Conservation (phyloP, 345 rosid genomes). For the Pelargonium nanum region DNA sequence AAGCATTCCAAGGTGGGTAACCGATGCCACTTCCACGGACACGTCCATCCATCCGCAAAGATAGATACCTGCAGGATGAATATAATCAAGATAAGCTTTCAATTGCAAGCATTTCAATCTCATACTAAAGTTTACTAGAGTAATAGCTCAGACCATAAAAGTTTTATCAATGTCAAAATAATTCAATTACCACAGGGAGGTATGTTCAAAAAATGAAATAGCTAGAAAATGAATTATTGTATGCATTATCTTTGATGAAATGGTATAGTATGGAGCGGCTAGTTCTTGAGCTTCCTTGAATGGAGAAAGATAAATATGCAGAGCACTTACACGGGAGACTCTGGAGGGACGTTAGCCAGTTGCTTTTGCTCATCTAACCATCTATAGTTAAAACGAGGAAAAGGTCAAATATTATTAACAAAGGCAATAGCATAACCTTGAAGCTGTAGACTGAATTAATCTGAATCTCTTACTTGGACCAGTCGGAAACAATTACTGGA, state of each 20-base stretch:
- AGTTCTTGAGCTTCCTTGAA: not conserved
- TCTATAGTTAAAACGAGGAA: slow-evolving; percentile 23
- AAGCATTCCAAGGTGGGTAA: slow-evolving; percentile 97
- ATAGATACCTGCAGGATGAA: slow-evolving; percentile 51
- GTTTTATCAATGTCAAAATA: no score
- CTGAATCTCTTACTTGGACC: slow-evolving; percentile 57
- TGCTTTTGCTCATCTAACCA: slow-evolving; percentile 90
- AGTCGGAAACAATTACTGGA: slow-evolving; percentile 50
- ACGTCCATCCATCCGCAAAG: slow-evolving; percentile 84
- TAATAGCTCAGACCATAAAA: no score
- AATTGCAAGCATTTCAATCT: not conserved
- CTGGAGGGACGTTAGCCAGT: slow-evolving; percentile 60
- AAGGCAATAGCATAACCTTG: not conserved
- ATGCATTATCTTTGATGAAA: no score
- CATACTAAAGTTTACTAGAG: not conserved
- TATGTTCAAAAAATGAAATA: no score
- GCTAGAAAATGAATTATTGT: no score
- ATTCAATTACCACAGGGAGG: no score
- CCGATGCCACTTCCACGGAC: slow-evolving; percentile 93
- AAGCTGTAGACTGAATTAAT: not conserved
- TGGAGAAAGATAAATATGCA: slow-evolving; percentile 6
- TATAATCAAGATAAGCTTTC: not conserved
- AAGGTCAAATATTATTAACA: not conserved
- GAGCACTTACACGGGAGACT: slow-evolving; percentile 76
- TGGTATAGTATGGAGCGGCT: not conserved